These are phyloP conservation scores for Barnettozyma pratensis DNA, from an alignment of 805 yeast species.

Conservation along the genomic window DNA sequence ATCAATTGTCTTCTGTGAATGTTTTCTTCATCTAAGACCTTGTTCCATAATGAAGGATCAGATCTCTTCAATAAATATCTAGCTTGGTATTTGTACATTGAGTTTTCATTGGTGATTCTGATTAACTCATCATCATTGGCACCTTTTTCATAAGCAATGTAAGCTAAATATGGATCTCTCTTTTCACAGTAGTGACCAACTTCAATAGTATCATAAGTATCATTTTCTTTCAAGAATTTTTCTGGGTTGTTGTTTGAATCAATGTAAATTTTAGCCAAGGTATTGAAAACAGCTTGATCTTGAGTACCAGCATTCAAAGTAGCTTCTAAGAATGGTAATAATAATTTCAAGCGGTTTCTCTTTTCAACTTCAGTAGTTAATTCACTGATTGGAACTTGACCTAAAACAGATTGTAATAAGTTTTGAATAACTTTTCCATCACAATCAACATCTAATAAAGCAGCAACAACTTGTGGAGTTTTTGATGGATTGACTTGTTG, in stretches of 20 bases:
- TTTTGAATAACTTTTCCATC: slow-evolving; percentile 84
- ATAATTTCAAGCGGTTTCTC: slow-evolving; percentile 87
- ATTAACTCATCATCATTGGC: slow-evolving; percentile 84
- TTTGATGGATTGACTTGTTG: slow-evolving; percentile 95
- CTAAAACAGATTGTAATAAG: slow-evolving; percentile 77
- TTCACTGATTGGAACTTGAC: slow-evolving; percentile 89
- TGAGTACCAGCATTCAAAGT: slow-evolving; percentile 77
- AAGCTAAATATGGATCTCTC: slow-evolving; percentile 97
- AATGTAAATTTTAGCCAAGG: slow-evolving; percentile 95
- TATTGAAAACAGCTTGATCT: slow-evolving; percentile 89
- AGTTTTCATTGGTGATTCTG: slow-evolving; percentile 89
- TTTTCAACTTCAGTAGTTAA: slow-evolving; percentile 93
- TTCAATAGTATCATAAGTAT: slow-evolving; percentile 83
- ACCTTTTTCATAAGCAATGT: slow-evolving; percentile 96
- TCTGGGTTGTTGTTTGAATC: slow-evolving; percentile 98
- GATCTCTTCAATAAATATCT: slow-evolving; percentile 86
- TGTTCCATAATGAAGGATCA: slow-evolving; percentile 78
- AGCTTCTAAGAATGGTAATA: slow-evolving; percentile 90
- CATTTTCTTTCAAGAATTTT: slow-evolving; percentile 88
- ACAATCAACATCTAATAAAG: slow-evolving; percentile 93
- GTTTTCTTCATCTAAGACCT: slow-evolving; percentile 70
- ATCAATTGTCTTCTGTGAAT: slow-evolving; percentile 85
- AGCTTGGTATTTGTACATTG: slow-evolving; percentile 99
- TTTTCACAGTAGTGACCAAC: slow-evolving; percentile 98
- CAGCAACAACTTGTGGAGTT: slow-evolving; percentile 96